Conservation (phyloP, 495 filamentous ascomycete genomes). For the Neurospora intermedia region DNA sequence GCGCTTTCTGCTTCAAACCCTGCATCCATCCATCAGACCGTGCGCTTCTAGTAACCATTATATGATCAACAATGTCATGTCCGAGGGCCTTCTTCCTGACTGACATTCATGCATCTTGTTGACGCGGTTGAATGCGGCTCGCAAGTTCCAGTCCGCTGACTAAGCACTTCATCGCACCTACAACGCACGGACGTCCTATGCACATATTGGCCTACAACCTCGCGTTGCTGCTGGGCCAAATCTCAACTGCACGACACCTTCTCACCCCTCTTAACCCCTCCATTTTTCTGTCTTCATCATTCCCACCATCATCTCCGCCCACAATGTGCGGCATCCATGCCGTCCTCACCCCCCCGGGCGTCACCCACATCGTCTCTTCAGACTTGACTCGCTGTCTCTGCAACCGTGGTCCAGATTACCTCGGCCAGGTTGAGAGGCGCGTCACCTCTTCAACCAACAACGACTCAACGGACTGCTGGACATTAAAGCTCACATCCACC, state of each 20-base stretch:
- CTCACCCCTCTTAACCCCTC: not conserved
- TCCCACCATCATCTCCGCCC: not conserved
- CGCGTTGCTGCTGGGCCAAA: not conserved
- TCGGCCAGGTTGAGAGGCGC: slow-evolving; percentile 29
- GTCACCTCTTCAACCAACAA: not conserved
- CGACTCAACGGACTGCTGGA: slow-evolving; percentile 3
- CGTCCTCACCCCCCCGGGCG: slow-evolving; percentile 17
- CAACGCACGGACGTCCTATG: not conserved
- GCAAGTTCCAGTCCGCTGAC: not conserved
- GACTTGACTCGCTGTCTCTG: slow-evolving; percentile 23
- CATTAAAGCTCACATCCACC: slow-evolving; percentile 62
- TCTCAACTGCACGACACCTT: not conserved
- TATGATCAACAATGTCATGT: not conserved
- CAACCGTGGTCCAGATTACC: slow-evolving; percentile 42
- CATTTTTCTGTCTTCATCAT: not conserved
- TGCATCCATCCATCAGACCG: not conserved
- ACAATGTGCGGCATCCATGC: slow-evolving; percentile 41
- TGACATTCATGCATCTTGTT: not conserved
- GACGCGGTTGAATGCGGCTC: not conserved
- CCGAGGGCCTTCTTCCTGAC: not conserved
- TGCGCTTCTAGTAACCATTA: not conserved
- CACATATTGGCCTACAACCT: not conserved
- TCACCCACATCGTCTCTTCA: slow-evolving; percentile 13
- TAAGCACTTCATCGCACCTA: not conserved
- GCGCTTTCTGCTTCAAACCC: not conserved